Evolutionary conservation across 192 early-diverging fungal species (phyloP), one percentile per base, ranked within the genome.

Genomic region (Linnemannia schmuckeri): DNA sequence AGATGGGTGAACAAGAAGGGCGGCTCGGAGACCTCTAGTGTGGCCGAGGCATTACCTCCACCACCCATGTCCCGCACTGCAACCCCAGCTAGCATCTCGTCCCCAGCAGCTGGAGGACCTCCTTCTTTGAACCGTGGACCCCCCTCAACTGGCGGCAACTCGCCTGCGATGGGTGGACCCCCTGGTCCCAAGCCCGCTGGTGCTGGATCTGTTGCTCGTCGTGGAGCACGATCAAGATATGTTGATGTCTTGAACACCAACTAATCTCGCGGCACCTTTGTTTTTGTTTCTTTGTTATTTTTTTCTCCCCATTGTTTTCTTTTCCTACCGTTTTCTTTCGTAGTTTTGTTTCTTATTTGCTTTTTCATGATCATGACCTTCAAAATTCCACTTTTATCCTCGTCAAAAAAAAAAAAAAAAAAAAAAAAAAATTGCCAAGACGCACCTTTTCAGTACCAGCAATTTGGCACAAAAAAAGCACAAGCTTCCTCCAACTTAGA

Each of bases 1-100:
- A 90, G 94, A 74, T 99, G 97, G 97, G 96, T 99, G 24, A 96
- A 97, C 83, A 94, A 93, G 77, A 93, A 93, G 75, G 84, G 38
- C 0, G 84, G 84, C 18, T 40, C 79, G 18, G 79, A 80, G 17
- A 18, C 61, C 0, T 68, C 79, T 4, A 38, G 70, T 8, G 63
- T 42, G 6, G 46, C 81, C 1, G 78, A 75, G 57, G 49, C 87
- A 8, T 57, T 83, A 52, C 46, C 85, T 40, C 75, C 88, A 52
- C 86, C 88, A 71, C 78, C 87, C 47, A 76, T 73, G 76, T 79
- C 88, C 0, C 77, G 78, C 22, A 80, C 76, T 41, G 44, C 70
- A 12, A 75, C 79, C 5, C 79, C 82, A 8, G 70, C 70, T 2
- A 63, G 49, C 18, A 20, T 71, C 24, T 37, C 41, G n/a, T 63